These are phyloP conservation scores for Diaporthe eres DNA, from an alignment of 2,329 filamentous ascomycete genomes.

Conservation along the genomic window DNA sequence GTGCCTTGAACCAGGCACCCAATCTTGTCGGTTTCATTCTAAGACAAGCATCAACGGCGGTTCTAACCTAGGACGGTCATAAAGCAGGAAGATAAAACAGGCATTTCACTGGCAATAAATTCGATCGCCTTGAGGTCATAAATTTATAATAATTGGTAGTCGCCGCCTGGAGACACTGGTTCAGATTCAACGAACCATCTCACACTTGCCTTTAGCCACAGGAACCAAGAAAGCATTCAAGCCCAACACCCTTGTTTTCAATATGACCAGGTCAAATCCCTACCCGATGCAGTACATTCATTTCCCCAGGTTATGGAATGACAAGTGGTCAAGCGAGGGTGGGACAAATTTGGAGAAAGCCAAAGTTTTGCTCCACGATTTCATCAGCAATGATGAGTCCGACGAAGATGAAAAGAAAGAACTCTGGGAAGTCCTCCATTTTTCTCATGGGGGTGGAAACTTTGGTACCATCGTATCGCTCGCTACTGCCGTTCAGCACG, in stretches of 20 bases:
- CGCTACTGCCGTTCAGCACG: conserved; percentile 48
- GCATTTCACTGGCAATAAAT: background rate
- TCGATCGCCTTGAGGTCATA: too few relatives aligned
- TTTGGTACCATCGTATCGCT: too few relatives aligned
- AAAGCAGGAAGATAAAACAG: too few relatives aligned
- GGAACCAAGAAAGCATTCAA: too few relatives aligned
- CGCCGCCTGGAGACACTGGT: background rate
- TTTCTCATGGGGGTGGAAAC: too few relatives aligned
- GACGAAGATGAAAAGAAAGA: background rate
- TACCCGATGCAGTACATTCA: background rate
- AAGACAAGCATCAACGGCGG: too few relatives aligned
- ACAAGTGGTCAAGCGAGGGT: background rate
- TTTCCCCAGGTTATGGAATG: background rate
- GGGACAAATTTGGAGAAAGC: background rate
- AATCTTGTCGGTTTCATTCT: too few relatives aligned
- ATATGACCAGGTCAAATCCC: background rate
- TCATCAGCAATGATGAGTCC: background rate
- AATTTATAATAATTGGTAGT: background rate
- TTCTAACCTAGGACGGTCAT: too few relatives aligned
- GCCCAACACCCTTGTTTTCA: too few relatives aligned
- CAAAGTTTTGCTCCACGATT: background rate
- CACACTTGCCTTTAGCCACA: too few relatives aligned
- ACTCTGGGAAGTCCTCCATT: background rate
- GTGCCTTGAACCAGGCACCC: too few relatives aligned
- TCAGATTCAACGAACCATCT: too few relatives aligned